Conservation (phyloP, 148 eudicot genomes). For the Chenopodium berlandieri region DNA sequence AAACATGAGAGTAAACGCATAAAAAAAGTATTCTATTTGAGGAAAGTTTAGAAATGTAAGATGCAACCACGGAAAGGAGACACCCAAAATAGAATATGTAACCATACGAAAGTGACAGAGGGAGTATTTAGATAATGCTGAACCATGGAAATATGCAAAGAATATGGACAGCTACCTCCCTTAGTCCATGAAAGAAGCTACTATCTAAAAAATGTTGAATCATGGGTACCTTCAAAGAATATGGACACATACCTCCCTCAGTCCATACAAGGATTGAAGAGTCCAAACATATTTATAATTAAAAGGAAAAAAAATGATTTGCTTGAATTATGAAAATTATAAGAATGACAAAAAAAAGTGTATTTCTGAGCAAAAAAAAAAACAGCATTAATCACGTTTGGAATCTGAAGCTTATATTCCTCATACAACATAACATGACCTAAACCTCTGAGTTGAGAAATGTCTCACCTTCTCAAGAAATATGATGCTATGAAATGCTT, state of each 20-base stretch:
- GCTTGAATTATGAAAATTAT: background rate
- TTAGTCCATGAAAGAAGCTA: no score
- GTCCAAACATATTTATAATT: background rate
- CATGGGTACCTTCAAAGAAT: background rate
- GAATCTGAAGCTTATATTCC: background rate
- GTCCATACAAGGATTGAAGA: background rate
- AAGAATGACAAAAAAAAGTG: background rate
- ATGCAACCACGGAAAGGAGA: no score
- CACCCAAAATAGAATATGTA: no score
- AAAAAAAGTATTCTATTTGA: no score
- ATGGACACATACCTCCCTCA: background rate
- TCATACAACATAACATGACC: background rate
- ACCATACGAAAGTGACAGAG: no score
- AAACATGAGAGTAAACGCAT: no score
- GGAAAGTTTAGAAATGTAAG: no score
- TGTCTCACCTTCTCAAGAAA: constrained; percentile 67
- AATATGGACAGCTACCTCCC: no score
- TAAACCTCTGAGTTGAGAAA: background rate
- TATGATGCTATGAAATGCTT: constrained; percentile 76
- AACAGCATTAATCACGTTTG: background rate
- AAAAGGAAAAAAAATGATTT: no score
- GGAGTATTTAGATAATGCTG: no score
- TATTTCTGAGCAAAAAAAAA: background rate
- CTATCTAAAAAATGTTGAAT: background rate
- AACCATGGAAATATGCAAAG: no score